Evolutionary conservation across 1,284 basidiomycete species (phyloP).

Genomic region (Wallemia hederae): DNA sequence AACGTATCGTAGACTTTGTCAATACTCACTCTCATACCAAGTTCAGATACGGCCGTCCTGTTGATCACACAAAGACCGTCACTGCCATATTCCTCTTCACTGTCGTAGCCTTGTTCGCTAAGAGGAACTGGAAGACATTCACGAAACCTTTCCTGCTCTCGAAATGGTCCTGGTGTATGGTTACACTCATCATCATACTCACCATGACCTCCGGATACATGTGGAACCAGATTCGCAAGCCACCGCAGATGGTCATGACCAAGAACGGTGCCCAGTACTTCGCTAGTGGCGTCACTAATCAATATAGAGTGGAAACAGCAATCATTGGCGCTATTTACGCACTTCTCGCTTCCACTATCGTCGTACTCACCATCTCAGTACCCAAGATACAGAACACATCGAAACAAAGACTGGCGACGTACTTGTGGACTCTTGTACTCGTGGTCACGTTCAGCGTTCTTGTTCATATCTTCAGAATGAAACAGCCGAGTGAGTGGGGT

Average conservation of each 20-base stretch:
- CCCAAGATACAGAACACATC: constrained; percentile 44
- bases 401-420: constrained; percentile 57
- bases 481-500: constrained; percentile 40
- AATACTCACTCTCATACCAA: constrained; percentile 36
- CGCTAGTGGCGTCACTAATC: constrained; percentile 60
- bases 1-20: constrained; percentile 41
- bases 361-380: constrained; percentile 53
- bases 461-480: constrained; percentile 64
- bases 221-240: constrained; percentile 76
- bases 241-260: constrained; percentile 32
- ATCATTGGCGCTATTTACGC: constrained; percentile 61
- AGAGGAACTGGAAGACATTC: constrained; percentile 18
- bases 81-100: constrained; percentile 20
- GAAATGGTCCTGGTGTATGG: constrained; percentile 48
- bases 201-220: constrained; percentile 77
- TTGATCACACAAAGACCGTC: constrained; percentile 21
- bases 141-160: constrained; percentile 37
- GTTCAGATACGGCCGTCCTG: constrained; percentile 40
- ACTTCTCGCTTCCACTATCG: constrained; percentile 26
- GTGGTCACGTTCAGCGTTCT: constrained; percentile 65
- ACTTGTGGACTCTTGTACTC: constrained; percentile 59
- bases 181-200: constrained; percentile 33
- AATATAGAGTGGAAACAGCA: constrained; percentile 74
- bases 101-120: constrained; percentile 23
- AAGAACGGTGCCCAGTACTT: constrained; percentile 39